Percentiles rank a stretch among this genome's conserved stretches.
phyloP scores from a whole-genome alignment of 495 filamentous ascomycete species.

The Hypoxylon rickii region DNA sequence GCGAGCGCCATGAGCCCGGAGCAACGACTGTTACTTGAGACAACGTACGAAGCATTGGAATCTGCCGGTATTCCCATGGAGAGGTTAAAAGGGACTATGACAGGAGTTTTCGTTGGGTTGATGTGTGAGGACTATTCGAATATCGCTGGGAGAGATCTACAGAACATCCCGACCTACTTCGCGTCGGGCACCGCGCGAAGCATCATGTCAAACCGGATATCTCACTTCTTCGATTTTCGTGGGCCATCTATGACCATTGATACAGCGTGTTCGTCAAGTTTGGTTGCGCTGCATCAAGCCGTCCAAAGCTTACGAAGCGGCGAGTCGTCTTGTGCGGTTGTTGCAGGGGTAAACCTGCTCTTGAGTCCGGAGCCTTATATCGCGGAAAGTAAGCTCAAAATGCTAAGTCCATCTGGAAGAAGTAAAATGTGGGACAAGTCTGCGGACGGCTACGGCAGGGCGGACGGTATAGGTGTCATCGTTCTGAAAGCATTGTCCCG shows the following conservation, averaged over 20 bases:
- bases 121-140: neutral
- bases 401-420: slow-evolving; percentile 19
- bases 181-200: slow-evolving; percentile 36
- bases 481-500: slow-evolving; percentile 55
- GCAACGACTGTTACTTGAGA: neutral
- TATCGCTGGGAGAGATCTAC: neutral
- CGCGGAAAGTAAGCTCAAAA: slow-evolving; percentile 11
- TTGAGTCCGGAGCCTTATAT: slow-evolving; percentile 37
- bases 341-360: slow-evolving; percentile 46
- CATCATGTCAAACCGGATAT: slow-evolving; percentile 55
- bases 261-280: slow-evolving; percentile 55
- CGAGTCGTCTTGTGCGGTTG: slow-evolving; percentile 49
- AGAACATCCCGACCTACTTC: neutral
- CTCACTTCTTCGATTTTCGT: slow-evolving; percentile 52
- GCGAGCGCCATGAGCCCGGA: neutral
- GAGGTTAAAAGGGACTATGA: neutral
- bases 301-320: slow-evolving; percentile 52
- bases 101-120: neutral
- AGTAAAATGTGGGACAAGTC: slow-evolving; percentile 37
- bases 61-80: neutral
- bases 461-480: slow-evolving; percentile 56
- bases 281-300: slow-evolving; percentile 56
- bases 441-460: slow-evolving; percentile 62
- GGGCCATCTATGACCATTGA: slow-evolving; percentile 53
- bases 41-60: neutral